Evolutionary conservation across 1,139 yeast species (phyloP).

Genomic region (Saccharomyces hybrid): DNA sequence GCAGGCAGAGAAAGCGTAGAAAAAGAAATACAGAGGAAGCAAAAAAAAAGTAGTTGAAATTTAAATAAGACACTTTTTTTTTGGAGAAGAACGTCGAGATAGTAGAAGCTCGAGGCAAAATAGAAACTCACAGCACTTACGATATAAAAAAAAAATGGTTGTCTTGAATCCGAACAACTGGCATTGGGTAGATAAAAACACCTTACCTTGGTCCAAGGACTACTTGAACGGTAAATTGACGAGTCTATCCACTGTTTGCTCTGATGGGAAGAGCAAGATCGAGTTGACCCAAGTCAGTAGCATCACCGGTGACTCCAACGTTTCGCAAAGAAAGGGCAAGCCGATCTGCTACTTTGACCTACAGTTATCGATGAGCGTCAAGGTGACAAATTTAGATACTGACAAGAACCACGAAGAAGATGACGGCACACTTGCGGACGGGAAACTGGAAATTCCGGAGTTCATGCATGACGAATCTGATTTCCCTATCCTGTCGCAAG

Average conservation of each 20-base stretch:
- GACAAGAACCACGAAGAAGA: conserved; percentile 31
- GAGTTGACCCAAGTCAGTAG: conserved; percentile 32
- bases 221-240: conserved; percentile 45
- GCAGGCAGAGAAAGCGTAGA: not conserved
- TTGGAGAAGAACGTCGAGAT: not conserved
- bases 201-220: conserved; percentile 65
- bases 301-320: conserved; percentile 69
- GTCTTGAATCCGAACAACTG: conserved; percentile 82
- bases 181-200: conserved; percentile 84
- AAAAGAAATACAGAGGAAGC: conserved; percentile 1
- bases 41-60: not conserved
- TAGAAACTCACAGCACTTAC: not conserved
- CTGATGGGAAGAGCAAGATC: conserved; percentile 13
- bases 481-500: conserved; percentile 46
- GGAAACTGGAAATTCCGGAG: conserved; percentile 49
- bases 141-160: conserved; percentile 43
- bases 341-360: conserved; percentile 69
- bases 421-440: conserved; percentile 19
- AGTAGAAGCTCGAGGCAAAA: not conserved
- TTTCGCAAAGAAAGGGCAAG: conserved; percentile 74
- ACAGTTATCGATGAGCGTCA: conserved; percentile 43
- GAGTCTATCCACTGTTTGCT: conserved; percentile 33
- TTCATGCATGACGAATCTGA: conserved; percentile 71
- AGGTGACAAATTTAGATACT: conserved; percentile 30
- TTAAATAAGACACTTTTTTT: not conserved